phyloP scores from a whole-genome alignment of 179 eudicot genomes.

The Heliamphora pulchella region DNA sequence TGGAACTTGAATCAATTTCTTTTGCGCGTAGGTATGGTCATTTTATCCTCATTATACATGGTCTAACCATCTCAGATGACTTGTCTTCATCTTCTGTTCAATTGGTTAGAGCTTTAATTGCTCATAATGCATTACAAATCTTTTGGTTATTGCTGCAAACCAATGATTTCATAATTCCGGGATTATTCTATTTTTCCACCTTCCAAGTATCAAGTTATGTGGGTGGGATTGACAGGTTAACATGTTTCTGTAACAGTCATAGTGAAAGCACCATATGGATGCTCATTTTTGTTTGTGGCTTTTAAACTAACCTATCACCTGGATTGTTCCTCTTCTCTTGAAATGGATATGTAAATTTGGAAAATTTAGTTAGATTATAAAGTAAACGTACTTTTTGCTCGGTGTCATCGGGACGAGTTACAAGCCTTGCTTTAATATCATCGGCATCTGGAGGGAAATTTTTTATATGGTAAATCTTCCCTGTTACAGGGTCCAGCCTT shows the following conservation, averaged over 20 bases:
- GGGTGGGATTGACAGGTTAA: neutral
- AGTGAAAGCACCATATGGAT: neutral
- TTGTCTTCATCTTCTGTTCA: neutral
- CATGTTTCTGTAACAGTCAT: neutral
- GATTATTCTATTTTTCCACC: neutral
- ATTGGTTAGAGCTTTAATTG: neutral
- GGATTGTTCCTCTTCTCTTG: neutral
- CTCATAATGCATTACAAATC: neutral
- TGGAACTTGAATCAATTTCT: neutral
- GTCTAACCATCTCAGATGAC: conserved; percentile 4
- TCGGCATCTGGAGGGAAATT: conserved; percentile 73
- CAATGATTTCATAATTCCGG: no score
- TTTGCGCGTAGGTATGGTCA: neutral
- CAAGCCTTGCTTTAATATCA: conserved; percentile 70
- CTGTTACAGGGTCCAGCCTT: conserved; percentile 79
- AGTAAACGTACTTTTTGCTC: conserved; percentile 61
- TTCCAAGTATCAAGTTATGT: neutral
- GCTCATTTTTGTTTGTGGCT: neutral
- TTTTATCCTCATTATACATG: neutral
- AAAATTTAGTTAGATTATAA: no score
- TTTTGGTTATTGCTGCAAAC: no score
- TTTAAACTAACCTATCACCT: conserved; percentile 6
- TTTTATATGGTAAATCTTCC: conserved; percentile 76
- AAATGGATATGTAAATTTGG: neutral
- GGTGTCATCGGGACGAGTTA: conserved; percentile 85